Evolutionary conservation across 108 stramenopile species (phyloP).

Genomic region (Stephanodiscus triporus): DNA sequence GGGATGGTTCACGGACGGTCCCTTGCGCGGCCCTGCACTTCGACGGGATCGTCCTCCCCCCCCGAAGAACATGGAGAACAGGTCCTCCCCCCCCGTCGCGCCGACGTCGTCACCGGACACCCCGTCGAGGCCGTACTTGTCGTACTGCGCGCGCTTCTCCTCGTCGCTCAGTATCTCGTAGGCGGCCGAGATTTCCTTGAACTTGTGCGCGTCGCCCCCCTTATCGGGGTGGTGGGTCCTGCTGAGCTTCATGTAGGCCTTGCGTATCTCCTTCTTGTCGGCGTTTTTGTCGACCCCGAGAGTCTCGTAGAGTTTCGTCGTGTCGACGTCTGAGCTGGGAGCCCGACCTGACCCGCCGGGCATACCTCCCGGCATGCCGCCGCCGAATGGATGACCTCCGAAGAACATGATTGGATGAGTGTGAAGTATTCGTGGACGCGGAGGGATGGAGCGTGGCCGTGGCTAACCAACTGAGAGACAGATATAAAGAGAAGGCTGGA

Average conservation of each 20-base stretch:
- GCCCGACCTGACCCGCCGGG: slow-evolving; percentile 60
- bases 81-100: slow-evolving; percentile 69
- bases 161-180: slow-evolving; percentile 90
- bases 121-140: slow-evolving; percentile 89
- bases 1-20: slow-evolving; percentile 92
- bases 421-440: too few relatives aligned
- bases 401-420: slow-evolving; percentile 89
- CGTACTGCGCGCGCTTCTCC: slow-evolving; percentile 89
- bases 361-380: slow-evolving; percentile 65
- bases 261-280: slow-evolving; percentile 83
- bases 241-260: slow-evolving; percentile 85
- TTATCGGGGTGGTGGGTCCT: slow-evolving; percentile 92
- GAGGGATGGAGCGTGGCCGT: too few relatives aligned
- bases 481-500: too few relatives aligned
- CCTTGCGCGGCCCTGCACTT: slow-evolving; percentile 83
- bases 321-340: slow-evolving; percentile 72
- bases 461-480: too few relatives aligned
- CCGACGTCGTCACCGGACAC: slow-evolving; percentile 69
- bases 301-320: slow-evolving; percentile 87
- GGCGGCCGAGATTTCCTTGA: slow-evolving; percentile 91
- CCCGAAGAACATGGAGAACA: slow-evolving; percentile 97
- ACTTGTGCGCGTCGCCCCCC: slow-evolving; percentile 89
- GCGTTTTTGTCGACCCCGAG: slow-evolving; percentile 77
- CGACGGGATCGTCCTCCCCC: slow-evolving; percentile 72
- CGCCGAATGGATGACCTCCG: slow-evolving; percentile 86